Evolutionary conservation across 179 eudicot species (phyloP), one percentile per base, ranked within the genome.

Genomic region (Beta corolliflora): DNA sequence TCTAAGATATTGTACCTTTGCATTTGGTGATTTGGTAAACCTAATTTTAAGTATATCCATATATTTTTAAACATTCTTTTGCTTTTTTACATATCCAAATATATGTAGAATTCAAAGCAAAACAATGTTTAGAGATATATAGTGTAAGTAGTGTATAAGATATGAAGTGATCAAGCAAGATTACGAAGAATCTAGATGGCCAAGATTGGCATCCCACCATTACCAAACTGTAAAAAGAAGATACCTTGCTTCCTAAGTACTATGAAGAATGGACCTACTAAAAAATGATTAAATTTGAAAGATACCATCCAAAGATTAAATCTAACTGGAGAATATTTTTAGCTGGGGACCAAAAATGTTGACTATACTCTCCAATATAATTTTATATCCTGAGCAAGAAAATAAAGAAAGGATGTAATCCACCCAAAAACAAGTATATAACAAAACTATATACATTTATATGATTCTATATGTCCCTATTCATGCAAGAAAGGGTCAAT

Each of bases 211-310:
- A 59, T 73, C 61, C 9, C 61, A 73, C 61, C 76, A 54, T 73
- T 29, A 25, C 3, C 60, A 72, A 71, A 50, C 4, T 31, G 21
- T 13, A 19, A 10, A 71, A 9, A 45, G 19, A 52, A 71, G 41
- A 73, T 73, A 54, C 76, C 76, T 73, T 73, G 73, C 73, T 77
- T 77, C 60, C 61, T 64, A 15, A 65, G 72, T 48, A 77, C 7
- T 48, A 77, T 25, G 29, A 45, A 15, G 25, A 65, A 53, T 16
- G 59, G 79, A 76, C 71, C 79, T 12, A 45, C 71, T 25, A 61
- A 76, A 46, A 48, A 13, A 65, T 64, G 23, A 45, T 53, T 23
- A 52, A 77, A 10, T 23, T 52, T 53, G 29, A 66, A 73, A 54
- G 46, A 23, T 25, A 65, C 29, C 61, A 77, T 4, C 52, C 61